These are phyloP conservation scores for Globisporangium alternatum DNA, from an alignment of 352 stramenopile species.

Conservation along the genomic window DNA sequence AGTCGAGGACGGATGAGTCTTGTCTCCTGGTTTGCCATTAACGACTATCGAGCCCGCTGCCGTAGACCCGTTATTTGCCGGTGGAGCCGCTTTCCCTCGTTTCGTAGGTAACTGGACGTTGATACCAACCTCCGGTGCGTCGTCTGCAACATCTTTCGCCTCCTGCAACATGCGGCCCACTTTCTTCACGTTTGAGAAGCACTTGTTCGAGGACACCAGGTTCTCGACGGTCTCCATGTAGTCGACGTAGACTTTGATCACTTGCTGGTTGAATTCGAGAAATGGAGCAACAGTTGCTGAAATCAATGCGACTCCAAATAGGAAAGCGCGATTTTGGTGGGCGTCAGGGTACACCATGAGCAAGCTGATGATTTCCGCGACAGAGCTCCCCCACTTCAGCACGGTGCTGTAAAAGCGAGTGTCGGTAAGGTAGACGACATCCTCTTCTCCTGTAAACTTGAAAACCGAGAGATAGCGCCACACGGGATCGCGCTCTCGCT, in stretches of 20 bases:
- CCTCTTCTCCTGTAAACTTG: constrained; percentile 37
- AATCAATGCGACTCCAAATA: constrained; percentile 38
- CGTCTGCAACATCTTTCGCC: constrained; percentile 13
- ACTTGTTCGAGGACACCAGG: constrained; percentile 22
- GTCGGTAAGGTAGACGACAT: constrained; percentile 49
- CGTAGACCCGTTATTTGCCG: background rate
- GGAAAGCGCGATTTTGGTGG: constrained; percentile 14
- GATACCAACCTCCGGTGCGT: constrained; percentile 15
- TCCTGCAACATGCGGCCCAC: constrained; percentile 13
- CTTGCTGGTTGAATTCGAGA: constrained; percentile 54
- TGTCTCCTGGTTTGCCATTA: background rate
- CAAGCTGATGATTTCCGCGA: constrained; percentile 47
- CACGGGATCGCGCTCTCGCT: constrained; percentile 46
- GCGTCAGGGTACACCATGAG: constrained; percentile 27
- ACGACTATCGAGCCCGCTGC: background rate
- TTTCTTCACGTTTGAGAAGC: constrained; percentile 24
- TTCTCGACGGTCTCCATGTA: constrained; percentile 39
- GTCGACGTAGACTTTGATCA: constrained; percentile 51
- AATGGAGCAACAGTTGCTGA: constrained; percentile 35
- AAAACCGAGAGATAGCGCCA: constrained; percentile 40
- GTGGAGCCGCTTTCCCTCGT: background rate
- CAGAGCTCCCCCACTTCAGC: constrained; percentile 44
- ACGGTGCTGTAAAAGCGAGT: constrained; percentile 49
- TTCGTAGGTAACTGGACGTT: constrained; percentile 11
- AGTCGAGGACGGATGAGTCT: background rate